Conservation (phyloP, 805 yeast species). For the Starmerella floris region DNA sequence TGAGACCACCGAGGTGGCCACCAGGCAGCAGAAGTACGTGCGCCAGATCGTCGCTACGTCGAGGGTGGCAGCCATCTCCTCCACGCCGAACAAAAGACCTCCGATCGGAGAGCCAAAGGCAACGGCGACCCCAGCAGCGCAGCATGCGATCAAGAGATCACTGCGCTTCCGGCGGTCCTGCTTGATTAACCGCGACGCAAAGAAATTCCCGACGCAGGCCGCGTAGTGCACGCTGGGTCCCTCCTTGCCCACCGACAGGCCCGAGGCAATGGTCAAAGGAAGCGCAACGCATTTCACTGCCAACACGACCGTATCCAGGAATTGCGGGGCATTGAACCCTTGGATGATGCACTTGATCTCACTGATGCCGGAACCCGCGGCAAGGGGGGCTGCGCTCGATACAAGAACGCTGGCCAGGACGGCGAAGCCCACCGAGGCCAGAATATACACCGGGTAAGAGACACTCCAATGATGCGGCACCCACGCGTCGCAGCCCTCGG, state of each 20-base stretch:
- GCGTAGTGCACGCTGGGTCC: conserved; percentile 98
- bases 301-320: conserved; percentile 60
- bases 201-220: conserved; percentile 81
- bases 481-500: conserved; percentile 51
- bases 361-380: conserved; percentile 95
- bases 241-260: conserved; percentile 88
- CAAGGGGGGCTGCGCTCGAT: conserved; percentile 61
- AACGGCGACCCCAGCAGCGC: conserved; percentile 98
- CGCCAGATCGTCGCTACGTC: conserved; percentile 76
- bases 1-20: conserved; percentile 72
- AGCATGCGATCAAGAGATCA: conserved; percentile 70
- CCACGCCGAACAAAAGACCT: conserved; percentile 86
- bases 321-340: conserved; percentile 71
- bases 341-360: conserved; percentile 90
- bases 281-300: conserved; percentile 63
- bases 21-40: conserved; percentile 76
- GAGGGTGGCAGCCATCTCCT: conserved; percentile 64
- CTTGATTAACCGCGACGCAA: conserved; percentile 32
- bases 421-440: conserved; percentile 50
- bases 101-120: conserved; percentile 93
- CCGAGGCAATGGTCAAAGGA: conserved; percentile 87
- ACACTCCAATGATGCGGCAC: conserved; percentile 39
- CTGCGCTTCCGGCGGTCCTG: conserved; percentile 29
- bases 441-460: conserved; percentile 43
- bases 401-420: conserved; percentile 56